Base-by-base conservation (phyloP, 495 filamentous ascomycete genomes). In the Pyrenopolyporus hunteri region DNA sequence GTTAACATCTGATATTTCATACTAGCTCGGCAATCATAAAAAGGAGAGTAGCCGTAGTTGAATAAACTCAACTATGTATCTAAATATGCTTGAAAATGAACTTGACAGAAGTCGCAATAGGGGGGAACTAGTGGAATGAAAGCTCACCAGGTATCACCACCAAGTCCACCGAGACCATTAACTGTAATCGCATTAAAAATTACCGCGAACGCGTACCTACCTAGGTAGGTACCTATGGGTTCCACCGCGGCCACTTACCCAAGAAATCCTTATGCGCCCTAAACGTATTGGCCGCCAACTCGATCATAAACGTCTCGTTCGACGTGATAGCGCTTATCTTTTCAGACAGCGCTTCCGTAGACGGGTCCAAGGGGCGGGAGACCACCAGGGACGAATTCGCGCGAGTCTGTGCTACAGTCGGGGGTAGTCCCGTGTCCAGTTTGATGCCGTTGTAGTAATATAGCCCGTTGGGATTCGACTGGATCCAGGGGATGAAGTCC, bases 401-500 rank as follows among this genome's bases (percentile, higher is more conserved):
- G 68, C 75, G 9, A 76, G 78, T 29, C 67, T 81, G 42, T 72
- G 83, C 67, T 74, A 74, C 3, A 66, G 77, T 59, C 6, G 75
- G 75, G 2, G 75, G 74, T 9, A 78, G 31, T 2, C 75, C 75
- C 6, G 53, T 71, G 9, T 66, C 55, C 0, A 85, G 70, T 45
- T 82, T 82, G 59, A 82, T 74, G 0, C 84, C 83, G 13, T 80
- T 75, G 22, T 77, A 63, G 52, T 83, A 73, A 8, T 78, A 73
- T 4, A 84, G 75, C 0, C 78, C 72, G 52, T 89, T 89, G 17
- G 70, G 68, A 37, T 70, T 80, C 13, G 61, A 76, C 62, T 90
- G 83, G 25, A 83, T 71, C 79, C 82, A 90, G 0, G 80, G 80
- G 32, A 89, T 88, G 57, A 90, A 90, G 40, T 88, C 82, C 29